Percentiles rank a stretch among this genome's conserved stretches.
These are phyloP conservation scores for Emiliania huxleyi DNA, from an alignment of 78 protist genomes.

Conservation along the genomic window DNA sequence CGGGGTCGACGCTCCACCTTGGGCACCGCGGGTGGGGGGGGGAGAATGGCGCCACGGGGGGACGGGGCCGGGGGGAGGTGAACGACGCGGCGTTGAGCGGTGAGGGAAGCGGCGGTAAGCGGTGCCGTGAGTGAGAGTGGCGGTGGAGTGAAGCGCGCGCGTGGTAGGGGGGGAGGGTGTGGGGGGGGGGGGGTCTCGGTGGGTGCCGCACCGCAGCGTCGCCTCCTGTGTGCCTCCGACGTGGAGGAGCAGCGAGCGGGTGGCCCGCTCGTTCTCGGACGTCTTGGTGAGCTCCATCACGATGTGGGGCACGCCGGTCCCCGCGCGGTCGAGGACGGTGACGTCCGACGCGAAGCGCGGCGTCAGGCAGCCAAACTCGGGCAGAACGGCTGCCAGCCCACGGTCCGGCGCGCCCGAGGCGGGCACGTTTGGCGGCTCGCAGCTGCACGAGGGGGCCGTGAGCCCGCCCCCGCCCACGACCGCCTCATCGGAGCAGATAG, in stretches of 20 bases:
- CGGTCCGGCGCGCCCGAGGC: neutral
- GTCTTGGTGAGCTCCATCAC: neutral
- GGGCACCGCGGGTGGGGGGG: too few relatives aligned
- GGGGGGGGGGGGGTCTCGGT: too few relatives aligned
- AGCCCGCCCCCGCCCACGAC: neutral
- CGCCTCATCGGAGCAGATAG: neutral
- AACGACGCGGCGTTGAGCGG: too few relatives aligned
- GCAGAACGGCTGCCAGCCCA: neutral
- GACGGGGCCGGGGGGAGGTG: too few relatives aligned
- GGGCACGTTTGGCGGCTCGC: neutral
- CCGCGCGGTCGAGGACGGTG: neutral
- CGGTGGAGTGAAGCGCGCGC: too few relatives aligned
- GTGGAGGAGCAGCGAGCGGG: neutral
- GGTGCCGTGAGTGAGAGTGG: too few relatives aligned
- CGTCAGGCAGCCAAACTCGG: neutral
- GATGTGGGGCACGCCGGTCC: neutral
- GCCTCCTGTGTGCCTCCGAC: neutral
- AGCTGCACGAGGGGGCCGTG: neutral
- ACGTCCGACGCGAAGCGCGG: neutral
- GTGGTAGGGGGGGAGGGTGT: too few relatives aligned
- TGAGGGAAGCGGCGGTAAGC: too few relatives aligned
- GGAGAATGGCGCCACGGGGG: too few relatives aligned
- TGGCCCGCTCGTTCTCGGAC: neutral
- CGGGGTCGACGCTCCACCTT: neutral
- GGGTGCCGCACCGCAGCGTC: too few relatives aligned